phyloP scores from a whole-genome alignment of 495 filamentous ascomycete species.

The Glarea lozoyensis region DNA sequence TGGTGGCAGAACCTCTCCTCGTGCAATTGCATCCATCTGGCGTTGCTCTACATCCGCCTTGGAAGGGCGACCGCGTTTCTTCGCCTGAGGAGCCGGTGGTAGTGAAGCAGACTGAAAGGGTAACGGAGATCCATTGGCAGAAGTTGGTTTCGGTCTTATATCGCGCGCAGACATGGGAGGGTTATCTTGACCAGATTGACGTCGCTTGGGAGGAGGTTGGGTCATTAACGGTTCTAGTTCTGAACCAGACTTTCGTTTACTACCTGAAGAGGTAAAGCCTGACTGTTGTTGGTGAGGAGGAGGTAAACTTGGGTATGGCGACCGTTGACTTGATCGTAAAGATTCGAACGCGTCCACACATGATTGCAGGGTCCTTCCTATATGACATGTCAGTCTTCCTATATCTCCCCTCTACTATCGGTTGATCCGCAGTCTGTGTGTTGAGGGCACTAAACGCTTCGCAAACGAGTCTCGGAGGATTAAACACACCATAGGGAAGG shows the following conservation, averaged over 20 bases:
- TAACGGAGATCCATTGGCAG: constrained; percentile 12
- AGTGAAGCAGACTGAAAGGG: constrained; percentile 5
- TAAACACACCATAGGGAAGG: constrained; percentile 20
- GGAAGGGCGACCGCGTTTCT: constrained; percentile 52
- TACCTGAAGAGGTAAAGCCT: constrained; percentile 1
- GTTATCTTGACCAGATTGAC: constrained; percentile 13
- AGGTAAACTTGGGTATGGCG: constrained; percentile 1
- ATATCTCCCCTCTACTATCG: background rate
- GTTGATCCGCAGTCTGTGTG: constrained; percentile 9
- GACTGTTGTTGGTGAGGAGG: too few species aligned
- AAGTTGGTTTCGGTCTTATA: constrained; percentile 16
- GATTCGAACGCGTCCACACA: constrained; percentile 16
- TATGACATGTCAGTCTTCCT: background rate
- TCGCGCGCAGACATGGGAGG: constrained; percentile 3
- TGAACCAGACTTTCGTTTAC: constrained; percentile 15
- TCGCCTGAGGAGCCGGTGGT: constrained; percentile 28
- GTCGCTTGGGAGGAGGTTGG: constrained; percentile 10
- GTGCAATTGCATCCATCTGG: constrained; percentile 36
- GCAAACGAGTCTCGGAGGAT: constrained; percentile 8
- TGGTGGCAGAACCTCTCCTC: constrained; percentile 15
- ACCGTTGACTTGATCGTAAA: constrained; percentile 5
- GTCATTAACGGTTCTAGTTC: constrained; percentile 5
- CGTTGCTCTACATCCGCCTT: constrained; percentile 46
- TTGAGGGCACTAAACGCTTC: constrained; percentile 2
- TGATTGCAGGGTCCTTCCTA: constrained; percentile 14